Evolutionary conservation across 108 stramenopile genomes (phyloP), one percentile per base, ranked within the genome.

Genomic region (Cylindrotheca fusiformis): DNA sequence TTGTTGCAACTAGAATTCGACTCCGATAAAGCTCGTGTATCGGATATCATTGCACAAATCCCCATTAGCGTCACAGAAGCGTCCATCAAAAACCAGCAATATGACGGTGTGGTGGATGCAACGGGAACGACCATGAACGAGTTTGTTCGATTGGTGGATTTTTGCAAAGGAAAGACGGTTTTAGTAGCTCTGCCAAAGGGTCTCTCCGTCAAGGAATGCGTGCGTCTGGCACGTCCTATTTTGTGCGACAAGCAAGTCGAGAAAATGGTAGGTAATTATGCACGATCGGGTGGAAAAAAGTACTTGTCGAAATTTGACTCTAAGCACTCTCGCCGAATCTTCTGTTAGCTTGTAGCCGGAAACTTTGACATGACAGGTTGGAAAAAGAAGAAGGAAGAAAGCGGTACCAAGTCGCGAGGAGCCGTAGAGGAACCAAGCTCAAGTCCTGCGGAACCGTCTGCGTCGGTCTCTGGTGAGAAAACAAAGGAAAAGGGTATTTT

Each of bases 1-100:
- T 59, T 93, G 3, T 69, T 93, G 30, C 91, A 93, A 62, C 82
- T 93, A 20, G 91, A 93, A 69, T 93, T 93, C 67, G 86, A 93
- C 49, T 83, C 85, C 27, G 25, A 59, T 23, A 78, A 83, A 52
- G 88, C 91, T 1, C 59, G 74, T 18, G 81, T 86, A 0, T 58
- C 66, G 25, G 88, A 93, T 58, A 57, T 93, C n/a, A 59, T 88
- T 22, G 67, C 63, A 1, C 91, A 93, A 54, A 77, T 93, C 45
- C 70, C 82, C 14, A 44, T 63, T 10, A 72, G 80, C 4, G 88
- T 84, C 24, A 90, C 91, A 2, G 91, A 88, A 70, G 58, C 63
- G 18, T 59, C 72, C 25, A 66, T 93, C 30, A 58, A 76, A 12
- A 57, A 65, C 6, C 78, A 80, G 58, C 30, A 48, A 4, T 93